These are phyloP conservation scores for Jimgerdemannia flammicorona DNA, from an alignment of 192 early-diverging fungal genomes.

Conservation along the genomic window DNA sequence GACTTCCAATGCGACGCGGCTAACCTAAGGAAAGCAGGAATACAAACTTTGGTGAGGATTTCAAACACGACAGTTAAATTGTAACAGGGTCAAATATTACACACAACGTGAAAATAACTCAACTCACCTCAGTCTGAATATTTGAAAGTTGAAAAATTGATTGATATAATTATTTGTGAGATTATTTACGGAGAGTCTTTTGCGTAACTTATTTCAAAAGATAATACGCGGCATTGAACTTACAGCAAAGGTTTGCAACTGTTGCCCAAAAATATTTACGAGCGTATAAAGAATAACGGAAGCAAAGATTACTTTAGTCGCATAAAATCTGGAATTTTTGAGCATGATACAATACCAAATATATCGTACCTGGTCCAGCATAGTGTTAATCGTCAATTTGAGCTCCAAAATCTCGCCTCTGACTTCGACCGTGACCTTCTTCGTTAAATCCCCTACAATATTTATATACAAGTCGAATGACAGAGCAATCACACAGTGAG, in stretches of 20 bases:
- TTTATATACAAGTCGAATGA: neutral
- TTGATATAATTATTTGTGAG: no score
- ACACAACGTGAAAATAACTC: no score
- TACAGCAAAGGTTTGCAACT: neutral
- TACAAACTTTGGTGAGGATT: neutral
- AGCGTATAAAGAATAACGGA: no score
- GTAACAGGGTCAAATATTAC: no score
- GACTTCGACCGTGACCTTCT: conserved; percentile 56
- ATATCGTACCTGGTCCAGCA: conserved; percentile 58
- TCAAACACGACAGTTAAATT: no score
- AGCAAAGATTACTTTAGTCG: no score
- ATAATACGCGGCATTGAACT: neutral
- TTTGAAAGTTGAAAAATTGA: no score
- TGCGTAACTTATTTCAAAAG: neutral
- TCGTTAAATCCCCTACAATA: conserved; percentile 38
- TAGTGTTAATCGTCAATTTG: conserved; percentile 68
- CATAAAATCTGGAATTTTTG: no score
- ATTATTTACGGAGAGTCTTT: no score
- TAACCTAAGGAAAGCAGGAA: conserved; percentile 52
- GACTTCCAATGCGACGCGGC: conserved; percentile 70
- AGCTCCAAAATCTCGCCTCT: conserved; percentile 69
- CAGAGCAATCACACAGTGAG: no score
- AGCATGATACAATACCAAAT: conserved; percentile 20
- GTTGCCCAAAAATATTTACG: neutral
- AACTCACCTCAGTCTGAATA: neutral